Conservation (phyloP, 805 yeast species). For the Citeromyces matritensis region DNA sequence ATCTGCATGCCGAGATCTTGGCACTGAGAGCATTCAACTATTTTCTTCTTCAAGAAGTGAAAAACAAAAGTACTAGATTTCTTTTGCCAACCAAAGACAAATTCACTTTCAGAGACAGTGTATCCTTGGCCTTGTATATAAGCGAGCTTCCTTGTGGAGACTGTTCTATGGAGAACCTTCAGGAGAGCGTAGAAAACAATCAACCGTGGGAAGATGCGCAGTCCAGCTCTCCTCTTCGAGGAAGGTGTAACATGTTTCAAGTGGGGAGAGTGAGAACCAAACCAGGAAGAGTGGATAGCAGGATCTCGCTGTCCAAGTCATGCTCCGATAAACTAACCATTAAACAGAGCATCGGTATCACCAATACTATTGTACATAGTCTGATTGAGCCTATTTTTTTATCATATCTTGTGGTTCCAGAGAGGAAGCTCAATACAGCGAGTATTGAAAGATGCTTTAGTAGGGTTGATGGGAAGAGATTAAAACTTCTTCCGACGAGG, state of each 20-base stretch:
- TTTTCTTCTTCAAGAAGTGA: constrained; percentile 31
- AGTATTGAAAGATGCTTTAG: constrained; percentile 28
- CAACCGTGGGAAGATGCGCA: constrained; percentile 3
- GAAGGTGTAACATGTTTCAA: constrained; percentile 40
- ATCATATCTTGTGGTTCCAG: constrained; percentile 33
- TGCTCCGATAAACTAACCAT: constrained; percentile 76
- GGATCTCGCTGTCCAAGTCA: constrained; percentile 59
- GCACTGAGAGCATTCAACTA: constrained; percentile 58
- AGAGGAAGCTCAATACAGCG: constrained; percentile 8
- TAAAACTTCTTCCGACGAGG: constrained; percentile 6
- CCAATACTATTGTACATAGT: constrained; percentile 26
- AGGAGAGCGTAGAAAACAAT: constrained; percentile 8
- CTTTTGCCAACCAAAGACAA: constrained; percentile 2
- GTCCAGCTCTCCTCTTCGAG: constrained; percentile 24
- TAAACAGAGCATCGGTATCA: constrained; percentile 41
- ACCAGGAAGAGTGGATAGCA: constrained; percentile 82
- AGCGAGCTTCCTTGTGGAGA: constrained; percentile 90
- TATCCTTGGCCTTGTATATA: constrained; percentile 41
- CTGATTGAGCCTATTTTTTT: constrained; percentile 21
- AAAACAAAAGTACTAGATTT: constrained; percentile 5
- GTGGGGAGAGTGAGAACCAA: constrained; percentile 74
- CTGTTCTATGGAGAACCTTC: constrained; percentile 43
- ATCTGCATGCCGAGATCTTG: constrained; percentile 81
- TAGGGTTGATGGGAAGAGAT: constrained; percentile 1
- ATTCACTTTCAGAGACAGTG: constrained; percentile 17